Conservation (phyloP, 257 asterid genomes). For the Solanum boliviense region DNA sequence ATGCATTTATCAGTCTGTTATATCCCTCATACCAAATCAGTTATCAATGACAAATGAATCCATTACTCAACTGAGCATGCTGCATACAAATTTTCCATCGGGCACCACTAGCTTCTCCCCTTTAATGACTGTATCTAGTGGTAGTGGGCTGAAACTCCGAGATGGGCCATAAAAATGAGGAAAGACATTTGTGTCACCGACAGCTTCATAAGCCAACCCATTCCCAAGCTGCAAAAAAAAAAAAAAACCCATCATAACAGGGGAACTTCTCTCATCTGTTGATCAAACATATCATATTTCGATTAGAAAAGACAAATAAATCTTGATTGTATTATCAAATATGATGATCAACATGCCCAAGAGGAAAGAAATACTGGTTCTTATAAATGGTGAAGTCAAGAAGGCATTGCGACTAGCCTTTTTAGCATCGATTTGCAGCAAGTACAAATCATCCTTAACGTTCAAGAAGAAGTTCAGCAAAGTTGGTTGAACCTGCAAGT, state of each 20-base stretch:
- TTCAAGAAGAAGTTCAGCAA: constrained; percentile 48
- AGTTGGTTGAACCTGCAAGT: constrained; percentile 62
- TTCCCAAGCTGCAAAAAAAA: constrained; percentile 53
- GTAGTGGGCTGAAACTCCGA: constrained; percentile 67
- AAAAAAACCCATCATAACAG: neutral
- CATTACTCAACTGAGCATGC: constrained; percentile 22
- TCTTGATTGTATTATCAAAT: neutral
- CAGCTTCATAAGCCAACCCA: constrained; percentile 67
- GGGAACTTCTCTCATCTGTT: neutral
- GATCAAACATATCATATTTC: neutral
- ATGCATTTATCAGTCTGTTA: neutral
- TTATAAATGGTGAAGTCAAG: neutral
- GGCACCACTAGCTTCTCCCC: constrained; percentile 52
- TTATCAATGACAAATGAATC: neutral
- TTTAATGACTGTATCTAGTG: constrained; percentile 45
- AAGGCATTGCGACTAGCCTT: constrained; percentile 22
- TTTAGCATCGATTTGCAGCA: constrained; percentile 60
- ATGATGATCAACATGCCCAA: neutral
- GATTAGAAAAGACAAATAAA: neutral
- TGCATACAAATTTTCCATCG: constrained; percentile 48
- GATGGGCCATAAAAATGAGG: constrained; percentile 95
- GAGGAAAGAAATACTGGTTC: neutral
- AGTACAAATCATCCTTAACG: constrained; percentile 44
- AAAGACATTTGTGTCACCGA: constrained; percentile 36
- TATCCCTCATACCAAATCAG: neutral